phyloP scores from a whole-genome alignment of 2,329 filamentous ascomycete species.

The Apiospora sp. region DNA sequence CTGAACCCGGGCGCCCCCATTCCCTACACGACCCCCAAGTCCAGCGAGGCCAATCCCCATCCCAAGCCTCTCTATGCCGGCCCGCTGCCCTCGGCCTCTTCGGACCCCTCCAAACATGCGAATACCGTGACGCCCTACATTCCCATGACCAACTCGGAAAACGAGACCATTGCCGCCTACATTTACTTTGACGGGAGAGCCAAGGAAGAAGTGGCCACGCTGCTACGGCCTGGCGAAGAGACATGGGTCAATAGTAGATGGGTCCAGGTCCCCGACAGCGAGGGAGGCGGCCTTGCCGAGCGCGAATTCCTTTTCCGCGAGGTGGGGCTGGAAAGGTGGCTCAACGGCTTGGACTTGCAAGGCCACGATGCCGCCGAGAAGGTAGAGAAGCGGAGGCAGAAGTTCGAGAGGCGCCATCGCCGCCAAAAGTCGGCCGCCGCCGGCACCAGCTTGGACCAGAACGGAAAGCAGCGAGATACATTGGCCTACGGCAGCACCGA shows the following conservation, averaged over 20 bases:
- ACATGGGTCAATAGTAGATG: constrained; percentile 99
- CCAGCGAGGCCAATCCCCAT: constrained; percentile 77
- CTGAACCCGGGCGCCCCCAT: constrained; percentile 88
- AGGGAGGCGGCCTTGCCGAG: constrained; percentile 94
- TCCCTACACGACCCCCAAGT: constrained; percentile 89
- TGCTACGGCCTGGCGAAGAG: constrained; percentile 91
- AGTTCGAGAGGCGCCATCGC: constrained; percentile 74
- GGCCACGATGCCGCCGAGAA: constrained; percentile 90
- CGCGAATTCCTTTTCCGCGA: constrained; percentile 97
- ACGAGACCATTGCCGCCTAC: constrained; percentile 97
- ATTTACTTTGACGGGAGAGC: constrained; percentile 97
- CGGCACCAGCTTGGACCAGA: constrained; percentile 50
- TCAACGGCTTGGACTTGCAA: constrained; percentile 95
- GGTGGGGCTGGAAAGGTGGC: constrained; percentile 93
- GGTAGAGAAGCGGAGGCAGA: constrained; percentile 86
- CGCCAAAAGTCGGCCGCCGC: constrained; percentile 62
- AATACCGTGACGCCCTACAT: constrained; percentile 83
- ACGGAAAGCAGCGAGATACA: constrained; percentile 58
- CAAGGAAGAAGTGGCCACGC: constrained; percentile 96
- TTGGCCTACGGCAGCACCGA: constrained; percentile 84
- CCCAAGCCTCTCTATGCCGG: constrained; percentile 86
- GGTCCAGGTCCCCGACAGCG: constrained; percentile 91
- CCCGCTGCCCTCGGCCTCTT: constrained; percentile 64
- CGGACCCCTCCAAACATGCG: constrained; percentile 55
- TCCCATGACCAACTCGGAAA: constrained; percentile 88